Conservation (phyloP, 257 asterid genomes). For the Solanum bulbocastanum region DNA sequence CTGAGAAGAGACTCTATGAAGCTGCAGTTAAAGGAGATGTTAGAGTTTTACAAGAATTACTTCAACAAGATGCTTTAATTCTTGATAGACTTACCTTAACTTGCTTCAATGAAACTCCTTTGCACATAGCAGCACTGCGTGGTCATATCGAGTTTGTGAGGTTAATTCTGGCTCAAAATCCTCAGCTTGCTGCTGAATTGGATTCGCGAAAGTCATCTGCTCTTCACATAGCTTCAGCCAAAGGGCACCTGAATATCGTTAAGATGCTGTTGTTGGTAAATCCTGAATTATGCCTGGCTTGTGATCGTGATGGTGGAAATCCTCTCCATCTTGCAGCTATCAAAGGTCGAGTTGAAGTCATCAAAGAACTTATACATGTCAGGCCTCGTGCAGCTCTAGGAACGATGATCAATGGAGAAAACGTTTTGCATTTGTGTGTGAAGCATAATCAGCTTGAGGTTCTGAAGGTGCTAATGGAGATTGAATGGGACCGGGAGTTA, state of each 20-base stretch:
- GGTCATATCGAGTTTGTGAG: slow-evolving; percentile 18
- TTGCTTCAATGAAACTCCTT: slow-evolving; percentile 23
- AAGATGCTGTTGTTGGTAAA: slow-evolving; percentile 5
- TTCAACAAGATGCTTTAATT: slow-evolving; percentile 15
- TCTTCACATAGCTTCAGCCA: slow-evolving; percentile 37
- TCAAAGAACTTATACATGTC: slow-evolving; percentile 5
- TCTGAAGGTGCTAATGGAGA: background rate
- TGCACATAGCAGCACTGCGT: slow-evolving; percentile 32
- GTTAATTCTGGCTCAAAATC: slow-evolving; percentile 10
- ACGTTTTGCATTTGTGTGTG: slow-evolving; percentile 36
- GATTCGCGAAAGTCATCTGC: slow-evolving; percentile 26
- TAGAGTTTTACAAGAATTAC: slow-evolving; percentile 3
- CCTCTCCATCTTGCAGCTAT: slow-evolving; percentile 49
- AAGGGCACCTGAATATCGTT: slow-evolving; percentile 21
- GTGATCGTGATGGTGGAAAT: slow-evolving; percentile 39
- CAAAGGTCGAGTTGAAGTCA: slow-evolving; percentile 21
- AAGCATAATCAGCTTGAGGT: slow-evolving; percentile 12
- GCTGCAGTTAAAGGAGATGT: slow-evolving; percentile 27
- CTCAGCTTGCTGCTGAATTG: slow-evolving; percentile 17
- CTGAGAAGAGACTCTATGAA: slow-evolving; percentile 23
- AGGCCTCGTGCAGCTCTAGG: slow-evolving; percentile 27
- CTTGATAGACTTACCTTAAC: slow-evolving; percentile 27
- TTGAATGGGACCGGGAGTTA: background rate
- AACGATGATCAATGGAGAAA: slow-evolving; percentile 17
- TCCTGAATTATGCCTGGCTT: slow-evolving; percentile 29